phyloP scores from a whole-genome alignment of 2,329 filamentous ascomycete species.

The Ciborinia camelliae region DNA sequence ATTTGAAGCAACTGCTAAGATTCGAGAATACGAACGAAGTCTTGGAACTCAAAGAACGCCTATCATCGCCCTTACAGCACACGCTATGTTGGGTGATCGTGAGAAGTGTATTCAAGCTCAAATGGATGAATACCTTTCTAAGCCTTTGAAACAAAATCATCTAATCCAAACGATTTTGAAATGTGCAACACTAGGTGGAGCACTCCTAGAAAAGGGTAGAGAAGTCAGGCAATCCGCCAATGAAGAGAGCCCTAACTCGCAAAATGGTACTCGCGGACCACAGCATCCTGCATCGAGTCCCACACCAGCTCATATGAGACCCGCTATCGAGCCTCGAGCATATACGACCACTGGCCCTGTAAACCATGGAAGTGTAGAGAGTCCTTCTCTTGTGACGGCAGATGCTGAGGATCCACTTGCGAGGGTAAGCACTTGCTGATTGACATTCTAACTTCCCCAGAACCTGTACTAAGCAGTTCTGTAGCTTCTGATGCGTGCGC shows the following conservation, averaged over 20 bases:
- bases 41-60: constrained; percentile 79
- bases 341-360: constrained; percentile 66
- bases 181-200: constrained; percentile 86
- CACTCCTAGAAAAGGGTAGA: constrained; percentile 72
- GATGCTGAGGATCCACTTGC: constrained; percentile 53
- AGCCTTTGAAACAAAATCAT: constrained; percentile 93
- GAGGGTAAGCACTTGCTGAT: constrained; percentile 32
- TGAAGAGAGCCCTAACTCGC: constrained; percentile 30
- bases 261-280: constrained; percentile 24
- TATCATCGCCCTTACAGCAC: constrained; percentile 93
- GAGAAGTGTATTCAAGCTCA: constrained; percentile 98
- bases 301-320: constrained; percentile 40
- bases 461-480: constrained; percentile 25
- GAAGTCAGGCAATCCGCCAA: constrained; percentile 46
- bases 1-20: constrained; percentile 95
- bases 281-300: constrained; percentile 23
- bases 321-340: constrained; percentile 58
- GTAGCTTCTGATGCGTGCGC: constrained; percentile 38
- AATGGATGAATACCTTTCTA: constrained; percentile 99
- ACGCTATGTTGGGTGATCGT: constrained; percentile 97
- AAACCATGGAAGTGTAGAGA: constrained; percentile 54
- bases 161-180: constrained; percentile 97
- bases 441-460: constrained; percentile 12
- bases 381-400: constrained; percentile 58
- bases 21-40: constrained; percentile 87